Evolutionary conservation across 192 early-diverging fungal genomes (phyloP).

Genomic region (Oehlia diaphana): DNA sequence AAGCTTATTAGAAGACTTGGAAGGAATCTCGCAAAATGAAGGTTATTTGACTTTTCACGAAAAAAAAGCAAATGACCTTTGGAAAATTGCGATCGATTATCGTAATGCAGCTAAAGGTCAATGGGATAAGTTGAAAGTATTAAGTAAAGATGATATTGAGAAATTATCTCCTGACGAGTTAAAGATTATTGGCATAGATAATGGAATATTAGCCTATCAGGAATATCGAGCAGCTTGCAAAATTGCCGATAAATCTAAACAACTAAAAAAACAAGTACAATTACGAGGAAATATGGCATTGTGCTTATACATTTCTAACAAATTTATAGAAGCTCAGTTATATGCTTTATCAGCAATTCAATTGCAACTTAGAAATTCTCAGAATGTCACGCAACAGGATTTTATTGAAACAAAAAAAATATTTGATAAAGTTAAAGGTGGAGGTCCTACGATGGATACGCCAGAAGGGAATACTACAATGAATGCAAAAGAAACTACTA

Average conservation of each 20-base stretch:
- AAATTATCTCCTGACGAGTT: background rate
- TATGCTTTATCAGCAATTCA: conserved; percentile 10
- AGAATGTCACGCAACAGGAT: background rate
- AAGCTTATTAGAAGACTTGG: background rate
- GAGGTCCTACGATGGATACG: too few species aligned
- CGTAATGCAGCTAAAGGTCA: conserved; percentile 5
- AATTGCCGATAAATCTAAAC: background rate
- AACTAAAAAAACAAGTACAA: conserved; percentile 2
- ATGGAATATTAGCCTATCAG: background rate
- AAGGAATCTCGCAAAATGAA: background rate
- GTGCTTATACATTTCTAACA: conserved; percentile 1
- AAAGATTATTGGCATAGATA: background rate
- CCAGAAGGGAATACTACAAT: too few species aligned
- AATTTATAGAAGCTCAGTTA: background rate
- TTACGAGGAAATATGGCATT: conserved; percentile 5
- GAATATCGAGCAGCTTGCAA: conserved; percentile 9
- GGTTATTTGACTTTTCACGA: background rate
- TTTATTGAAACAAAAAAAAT: background rate
- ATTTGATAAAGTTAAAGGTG: conserved; percentile 19
- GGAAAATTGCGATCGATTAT: conserved; percentile 1
- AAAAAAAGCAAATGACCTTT: background rate
- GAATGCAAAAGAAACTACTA: background rate
- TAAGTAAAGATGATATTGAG: background rate
- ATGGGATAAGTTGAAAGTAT: background rate
- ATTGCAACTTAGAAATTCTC: background rate